Evolutionary conservation across 179 eudicot genomes (phyloP).

Genomic region (Silene vulgaris): DNA sequence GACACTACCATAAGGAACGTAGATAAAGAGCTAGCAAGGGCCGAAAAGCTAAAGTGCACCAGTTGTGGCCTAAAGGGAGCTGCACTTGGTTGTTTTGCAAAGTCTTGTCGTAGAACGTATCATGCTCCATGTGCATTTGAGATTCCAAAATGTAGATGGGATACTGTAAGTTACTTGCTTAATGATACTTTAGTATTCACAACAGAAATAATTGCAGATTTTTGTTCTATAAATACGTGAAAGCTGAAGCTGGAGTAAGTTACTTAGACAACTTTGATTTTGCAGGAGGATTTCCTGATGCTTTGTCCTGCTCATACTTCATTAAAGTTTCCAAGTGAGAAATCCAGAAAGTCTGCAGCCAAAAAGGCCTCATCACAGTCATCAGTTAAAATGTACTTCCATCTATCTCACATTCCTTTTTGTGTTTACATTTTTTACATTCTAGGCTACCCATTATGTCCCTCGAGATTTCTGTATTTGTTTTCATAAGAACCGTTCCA

Average conservation of each 20-base stretch:
- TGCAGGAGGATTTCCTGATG: slow-evolving; percentile 60
- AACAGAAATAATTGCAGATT: neutral
- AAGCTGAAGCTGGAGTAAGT: neutral
- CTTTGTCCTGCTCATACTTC: slow-evolving; percentile 64
- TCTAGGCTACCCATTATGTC: no score
- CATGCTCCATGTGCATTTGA: slow-evolving; percentile 78
- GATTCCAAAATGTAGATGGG: slow-evolving; percentile 73
- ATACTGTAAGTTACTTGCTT: slow-evolving; percentile 45
- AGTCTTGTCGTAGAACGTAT: slow-evolving; percentile 67
- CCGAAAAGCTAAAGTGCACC: slow-evolving; percentile 74
- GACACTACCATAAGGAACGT: slow-evolving; percentile 55
- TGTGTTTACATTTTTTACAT: no score
- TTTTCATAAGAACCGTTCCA: no score
- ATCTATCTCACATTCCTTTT: neutral
- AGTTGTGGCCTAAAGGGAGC: slow-evolving; percentile 84
- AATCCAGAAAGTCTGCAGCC: slow-evolving; percentile 35
- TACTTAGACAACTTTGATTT: slow-evolving; percentile 17
- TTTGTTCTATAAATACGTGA: neutral
- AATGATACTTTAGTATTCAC: neutral
- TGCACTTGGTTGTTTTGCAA: slow-evolving; percentile 78
- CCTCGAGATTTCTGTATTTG: no score
- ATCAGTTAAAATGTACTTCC: slow-evolving; percentile 38
- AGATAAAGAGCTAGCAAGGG: slow-evolving; percentile 68
- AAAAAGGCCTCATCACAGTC: slow-evolving; percentile 30
- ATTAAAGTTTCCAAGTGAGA: slow-evolving; percentile 69